Base-by-base conservation (phyloP, 2,329 filamentous ascomycete genomes). In the Plectosphaerella plurivora region DNA sequence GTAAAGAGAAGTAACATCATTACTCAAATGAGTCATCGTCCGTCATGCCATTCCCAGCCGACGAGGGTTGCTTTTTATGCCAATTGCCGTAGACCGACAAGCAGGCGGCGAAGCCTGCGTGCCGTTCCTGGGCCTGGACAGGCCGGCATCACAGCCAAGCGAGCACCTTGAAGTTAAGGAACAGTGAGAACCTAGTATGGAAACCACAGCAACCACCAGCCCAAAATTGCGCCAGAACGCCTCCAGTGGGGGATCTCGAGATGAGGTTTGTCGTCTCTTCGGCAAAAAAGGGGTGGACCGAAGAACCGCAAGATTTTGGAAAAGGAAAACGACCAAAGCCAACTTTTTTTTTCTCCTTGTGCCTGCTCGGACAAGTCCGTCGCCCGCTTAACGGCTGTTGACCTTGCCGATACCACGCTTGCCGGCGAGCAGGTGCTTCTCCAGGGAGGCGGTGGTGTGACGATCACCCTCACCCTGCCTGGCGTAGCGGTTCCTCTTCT, bases 401-500 rank as follows among this genome's bases (percentile, higher is more conserved):
- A 90, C 93, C 80, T 94, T 96, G 73, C 94, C 93, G 67, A 96
- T 92, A 58, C 89, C 87, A 70, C 94, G 88, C 81, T 97, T 99
- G 64, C 94, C 94, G 55, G 88, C 80, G 68, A 90, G 85, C 89
- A 99, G 79, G 76, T 97, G 94, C 77, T 96, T 99, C 57, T 86
- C 83, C 72, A 96, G 74, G 50, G 89, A 81, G 37, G 89, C 88
- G 52, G 86, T 86, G 56, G 85, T 84, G 74, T 97, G 93, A 68
- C 95, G 85, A 79, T 99, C 94, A 56, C 88, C 92, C 77, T 99
- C 94, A 79, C 94, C 94, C 79, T 95, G 90, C 71, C 92, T 86
- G 45, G 94, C 94, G 88, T 95, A 94, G 59, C 93, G 84, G 78
- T 99, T 99, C 91, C 95, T 97, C 83, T 91, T 93, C 81, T 93